Conservation (phyloP, 352 stramenopile genomes). For the Globisporangium acanthophoron region DNA sequence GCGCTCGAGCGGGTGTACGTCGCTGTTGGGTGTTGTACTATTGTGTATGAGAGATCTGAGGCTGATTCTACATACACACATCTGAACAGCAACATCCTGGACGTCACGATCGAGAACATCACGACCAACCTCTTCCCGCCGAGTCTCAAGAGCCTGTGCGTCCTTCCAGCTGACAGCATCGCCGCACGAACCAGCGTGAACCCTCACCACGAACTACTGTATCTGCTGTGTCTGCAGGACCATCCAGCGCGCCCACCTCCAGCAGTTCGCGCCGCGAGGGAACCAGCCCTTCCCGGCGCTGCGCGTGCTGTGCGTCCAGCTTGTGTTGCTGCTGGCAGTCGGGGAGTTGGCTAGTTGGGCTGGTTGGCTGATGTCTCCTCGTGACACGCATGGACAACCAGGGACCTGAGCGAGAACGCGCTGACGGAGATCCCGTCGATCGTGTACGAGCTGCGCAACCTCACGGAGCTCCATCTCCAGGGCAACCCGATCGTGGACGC, state of each 20-base stretch:
- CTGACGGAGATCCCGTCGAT: conserved; percentile 56
- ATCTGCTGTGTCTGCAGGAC: conserved; percentile 22
- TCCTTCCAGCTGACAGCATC: neutral
- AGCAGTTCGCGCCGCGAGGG: conserved; percentile 55
- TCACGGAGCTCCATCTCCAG: conserved; percentile 46
- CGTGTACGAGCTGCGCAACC: conserved; percentile 59
- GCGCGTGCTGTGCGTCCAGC: conserved; percentile 42
- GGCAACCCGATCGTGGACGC: conserved; percentile 48
- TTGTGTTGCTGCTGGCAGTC: too few relatives aligned
- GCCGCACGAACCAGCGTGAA: neutral
- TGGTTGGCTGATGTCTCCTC: too few relatives aligned
- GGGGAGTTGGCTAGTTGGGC: too few relatives aligned
- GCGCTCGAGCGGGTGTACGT: conserved; percentile 47
- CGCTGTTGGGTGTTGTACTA: neutral
- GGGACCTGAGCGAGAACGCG: conserved; percentile 60
- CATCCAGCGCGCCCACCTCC: conserved; percentile 53
- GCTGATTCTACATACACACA: neutral
- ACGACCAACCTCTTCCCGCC: conserved; percentile 59
- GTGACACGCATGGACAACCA: conserved; percentile 8
- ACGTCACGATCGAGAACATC: conserved; percentile 58
- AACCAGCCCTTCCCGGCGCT: conserved; percentile 35
- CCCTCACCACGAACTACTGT: too few relatives aligned
- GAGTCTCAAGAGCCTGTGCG: conserved; percentile 52
- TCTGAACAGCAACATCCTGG: conserved; percentile 34
- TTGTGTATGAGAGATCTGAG: neutral